These are phyloP conservation scores for Claviceps spartinae DNA, from an alignment of 2,329 filamentous ascomycete genomes.

Conservation along the genomic window DNA sequence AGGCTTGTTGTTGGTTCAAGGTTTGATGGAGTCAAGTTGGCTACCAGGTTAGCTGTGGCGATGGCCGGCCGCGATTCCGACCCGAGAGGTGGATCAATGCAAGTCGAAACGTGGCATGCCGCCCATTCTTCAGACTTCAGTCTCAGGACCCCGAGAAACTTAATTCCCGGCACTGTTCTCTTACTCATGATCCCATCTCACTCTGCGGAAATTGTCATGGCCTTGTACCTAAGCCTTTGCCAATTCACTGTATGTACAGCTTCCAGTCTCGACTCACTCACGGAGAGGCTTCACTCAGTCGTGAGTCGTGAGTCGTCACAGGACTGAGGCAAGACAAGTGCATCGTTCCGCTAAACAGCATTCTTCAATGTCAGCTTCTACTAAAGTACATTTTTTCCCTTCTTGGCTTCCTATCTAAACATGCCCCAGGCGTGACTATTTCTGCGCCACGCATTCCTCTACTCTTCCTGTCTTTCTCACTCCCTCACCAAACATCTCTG, in stretches of 20 bases:
- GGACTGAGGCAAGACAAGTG: too few species aligned
- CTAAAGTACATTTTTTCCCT: constrained; percentile 27
- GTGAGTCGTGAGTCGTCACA: background rate
- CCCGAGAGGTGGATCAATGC: background rate
- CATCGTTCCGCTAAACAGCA: constrained; percentile 1
- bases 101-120: background rate
- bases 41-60: background rate
- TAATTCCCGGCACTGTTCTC: too few species aligned
- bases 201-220: too few species aligned
- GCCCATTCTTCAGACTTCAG: background rate
- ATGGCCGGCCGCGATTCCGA: background rate
- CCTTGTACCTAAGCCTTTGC: too few species aligned
- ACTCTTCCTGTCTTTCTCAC: background rate
- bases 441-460: too few species aligned
- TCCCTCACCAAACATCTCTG: background rate
- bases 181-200: too few species aligned
- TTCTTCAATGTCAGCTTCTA: constrained; percentile 21
- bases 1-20: background rate
- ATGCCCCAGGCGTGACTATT: constrained; percentile 7
- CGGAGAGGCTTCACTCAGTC: too few species aligned
- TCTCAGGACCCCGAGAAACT: too few species aligned
- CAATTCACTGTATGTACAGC: too few species aligned
- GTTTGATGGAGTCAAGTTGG: background rate
- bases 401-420: constrained; percentile 16
- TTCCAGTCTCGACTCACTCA: too few species aligned